Evolutionary conservation across 208 protist genomes (phyloP).

Genomic region (Leishmania arabica): DNA sequence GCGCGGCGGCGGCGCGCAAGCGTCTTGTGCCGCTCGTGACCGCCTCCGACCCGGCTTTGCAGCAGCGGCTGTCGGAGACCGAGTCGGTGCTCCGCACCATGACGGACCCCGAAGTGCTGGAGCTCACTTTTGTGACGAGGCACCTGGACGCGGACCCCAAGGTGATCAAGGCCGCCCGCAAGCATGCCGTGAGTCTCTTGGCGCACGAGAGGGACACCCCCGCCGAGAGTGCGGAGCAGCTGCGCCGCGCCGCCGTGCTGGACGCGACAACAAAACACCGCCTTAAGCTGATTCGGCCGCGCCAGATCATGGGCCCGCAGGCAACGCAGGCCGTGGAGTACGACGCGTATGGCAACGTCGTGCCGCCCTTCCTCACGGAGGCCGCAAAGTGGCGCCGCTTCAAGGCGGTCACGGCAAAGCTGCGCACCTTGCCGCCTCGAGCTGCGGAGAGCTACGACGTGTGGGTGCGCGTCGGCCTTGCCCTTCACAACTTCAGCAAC

Average conservation of each 20-base stretch:
- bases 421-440: slow-evolving; percentile 54
- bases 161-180: slow-evolving; percentile 24
- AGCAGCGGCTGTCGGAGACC: slow-evolving; percentile 53
- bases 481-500: slow-evolving; percentile 88
- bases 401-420: slow-evolving; percentile 55
- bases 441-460: slow-evolving; percentile 75
- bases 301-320: slow-evolving; percentile 57
- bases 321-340: slow-evolving; percentile 56
- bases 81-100: slow-evolving; percentile 51
- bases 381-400: slow-evolving; percentile 76
- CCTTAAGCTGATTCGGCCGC: slow-evolving; percentile 59
- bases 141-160: slow-evolving; percentile 37
- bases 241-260: slow-evolving; percentile 22
- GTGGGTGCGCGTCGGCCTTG: slow-evolving; percentile 84
- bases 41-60: slow-evolving; percentile 51
- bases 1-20: slow-evolving; percentile 19
- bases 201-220: slow-evolving; percentile 9
- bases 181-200: slow-evolving; percentile 22
- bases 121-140: slow-evolving; percentile 68
- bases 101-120: slow-evolving; percentile 70
- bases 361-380: slow-evolving; percentile 74
- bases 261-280: slow-evolving; percentile 30
- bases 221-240: slow-evolving; percentile 15
- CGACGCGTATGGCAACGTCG: slow-evolving; percentile 80
- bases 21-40: slow-evolving; percentile 51